Evolutionary conservation across 768 basidiomycete species (phyloP), one percentile per base, ranked within the genome.

Genomic region (Amanita molliuscula): DNA sequence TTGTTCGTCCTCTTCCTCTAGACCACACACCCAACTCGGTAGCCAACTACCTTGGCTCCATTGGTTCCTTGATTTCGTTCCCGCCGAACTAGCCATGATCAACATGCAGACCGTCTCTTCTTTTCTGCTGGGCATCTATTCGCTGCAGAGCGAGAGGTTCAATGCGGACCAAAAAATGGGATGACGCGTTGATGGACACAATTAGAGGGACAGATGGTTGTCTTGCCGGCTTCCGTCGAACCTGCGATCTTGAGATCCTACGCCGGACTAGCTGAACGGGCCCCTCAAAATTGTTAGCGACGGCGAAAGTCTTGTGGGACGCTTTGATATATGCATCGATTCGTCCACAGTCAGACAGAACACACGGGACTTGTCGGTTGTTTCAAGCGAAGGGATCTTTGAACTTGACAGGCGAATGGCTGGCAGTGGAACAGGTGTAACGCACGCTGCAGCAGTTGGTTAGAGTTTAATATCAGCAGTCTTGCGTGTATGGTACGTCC

Each of bases 41-140:
- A 81, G 62, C 73, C 72, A 33, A 79, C 52, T 31, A 69, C 66
- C 54, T 77, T 73, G 38, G 69, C 66, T 0, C 84, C 84, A 58
- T 8, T 76, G 72, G 58, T 76, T 74, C 49, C 78, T 65, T 21
- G 69, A 64, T 18, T 66, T 67, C 11, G 70, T 72, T 35, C 68
- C 65, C 8, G 64, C 62, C 44, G 72, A 67, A 50, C 63, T 73
- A 46, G 77, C 69, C 23, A 73, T 68, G 62, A 82, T 63, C 18
- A 71, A 57, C 10, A 59, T 21, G 36, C 64, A 58, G 13, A 48
- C 51, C 16, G 61, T 57, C 40, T 61, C 54, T 42, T 49, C 34
- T 45, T 43, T 53, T 23, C 57, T 55, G n/a, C 58, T 23, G 11
- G 46, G n/a, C n/a, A n/a, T 48, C 4, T 6, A 16, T 23, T 13